Evolutionary conservation across 768 basidiomycete species (phyloP).

Genomic region (Termitomyces sp.): DNA sequence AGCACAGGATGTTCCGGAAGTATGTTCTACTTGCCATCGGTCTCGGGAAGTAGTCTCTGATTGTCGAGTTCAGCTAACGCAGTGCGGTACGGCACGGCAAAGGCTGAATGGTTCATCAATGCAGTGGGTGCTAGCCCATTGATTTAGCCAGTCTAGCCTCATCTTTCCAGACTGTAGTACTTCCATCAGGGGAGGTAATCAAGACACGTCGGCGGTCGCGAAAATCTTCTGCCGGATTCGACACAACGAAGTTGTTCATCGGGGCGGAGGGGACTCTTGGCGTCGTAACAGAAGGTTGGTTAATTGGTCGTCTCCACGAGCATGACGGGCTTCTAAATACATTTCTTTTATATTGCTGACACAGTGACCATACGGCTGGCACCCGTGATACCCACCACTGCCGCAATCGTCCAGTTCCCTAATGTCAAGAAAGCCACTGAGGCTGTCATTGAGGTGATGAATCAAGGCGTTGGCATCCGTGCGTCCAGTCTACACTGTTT

Average conservation of each 20-base stretch:
- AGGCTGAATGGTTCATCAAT: slow-evolving; percentile 88
- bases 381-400: slow-evolving; percentile 75
- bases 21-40: slow-evolving; percentile 18
- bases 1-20: slow-evolving; percentile 87
- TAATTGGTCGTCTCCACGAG: background rate
- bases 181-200: slow-evolving; percentile 85
- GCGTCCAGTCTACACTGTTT: slow-evolving; percentile 27
- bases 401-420: slow-evolving; percentile 80
- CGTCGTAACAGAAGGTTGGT: slow-evolving; percentile 77
- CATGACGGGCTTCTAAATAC: background rate
- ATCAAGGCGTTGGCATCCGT: slow-evolving; percentile 75
- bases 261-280: slow-evolving; percentile 80
- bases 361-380: slow-evolving; percentile 76
- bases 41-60: background rate
- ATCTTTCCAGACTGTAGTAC: slow-evolving; percentile 67
- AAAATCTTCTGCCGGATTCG: slow-evolving; percentile 87
- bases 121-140: slow-evolving; percentile 37
- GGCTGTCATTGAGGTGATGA: slow-evolving; percentile 68
- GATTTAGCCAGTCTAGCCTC: background rate
- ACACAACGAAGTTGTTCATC: slow-evolving; percentile 80
- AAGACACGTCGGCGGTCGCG: slow-evolving; percentile 76
- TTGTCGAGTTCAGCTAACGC: slow-evolving; percentile 50
- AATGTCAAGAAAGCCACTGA: slow-evolving; percentile 67
- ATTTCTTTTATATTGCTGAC: background rate
- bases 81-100: slow-evolving; percentile 84